Evolutionary conservation across 163 green algal genomes (phyloP).

Genomic region (Scenedesmus sp.): DNA sequence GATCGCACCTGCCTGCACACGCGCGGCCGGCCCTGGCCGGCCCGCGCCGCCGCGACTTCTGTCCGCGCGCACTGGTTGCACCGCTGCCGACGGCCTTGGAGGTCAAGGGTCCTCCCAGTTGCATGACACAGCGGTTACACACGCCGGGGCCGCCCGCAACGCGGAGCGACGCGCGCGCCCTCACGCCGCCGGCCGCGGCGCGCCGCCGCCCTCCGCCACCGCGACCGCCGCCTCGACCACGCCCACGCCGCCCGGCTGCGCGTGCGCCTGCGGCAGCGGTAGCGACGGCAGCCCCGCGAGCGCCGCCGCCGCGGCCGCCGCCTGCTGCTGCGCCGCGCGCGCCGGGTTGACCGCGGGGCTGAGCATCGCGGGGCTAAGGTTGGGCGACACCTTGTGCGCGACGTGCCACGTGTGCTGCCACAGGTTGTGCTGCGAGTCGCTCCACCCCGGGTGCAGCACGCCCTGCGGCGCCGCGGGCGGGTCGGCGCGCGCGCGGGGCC

Average conservation of each 20-base stretch:
- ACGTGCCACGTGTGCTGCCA: slow-evolving; percentile 47
- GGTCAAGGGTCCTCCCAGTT: background rate
- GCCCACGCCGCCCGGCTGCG: background rate
- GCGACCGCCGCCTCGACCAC: slow-evolving; percentile 16
- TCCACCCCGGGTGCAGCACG: slow-evolving; percentile 29
- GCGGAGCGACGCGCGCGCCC: no score
- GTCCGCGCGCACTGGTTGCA: background rate
- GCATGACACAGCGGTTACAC: background rate
- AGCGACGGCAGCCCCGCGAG: slow-evolving; percentile 2
- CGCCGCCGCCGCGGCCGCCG: background rate
- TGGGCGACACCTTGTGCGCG: slow-evolving; percentile 36
- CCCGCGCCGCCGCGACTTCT: background rate
- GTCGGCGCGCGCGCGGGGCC: background rate
- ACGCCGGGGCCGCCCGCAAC: no score
- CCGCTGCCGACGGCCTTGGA: background rate
- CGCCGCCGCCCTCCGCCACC: background rate
- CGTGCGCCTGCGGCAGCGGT: slow-evolving; percentile 3
- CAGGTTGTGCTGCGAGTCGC: slow-evolving; percentile 30
- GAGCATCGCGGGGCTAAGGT: slow-evolving; percentile 36
- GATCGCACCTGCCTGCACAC: no score
- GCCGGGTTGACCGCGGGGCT: slow-evolving; percentile 34
- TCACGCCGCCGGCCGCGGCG: background rate
- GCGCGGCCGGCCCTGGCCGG: background rate
- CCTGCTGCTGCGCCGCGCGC: slow-evolving; percentile 24
- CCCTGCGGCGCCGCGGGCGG: slow-evolving; percentile 10